Conservation (phyloP, 1,284 basidiomycete species). For the Papiliotrema laurentii region DNA sequence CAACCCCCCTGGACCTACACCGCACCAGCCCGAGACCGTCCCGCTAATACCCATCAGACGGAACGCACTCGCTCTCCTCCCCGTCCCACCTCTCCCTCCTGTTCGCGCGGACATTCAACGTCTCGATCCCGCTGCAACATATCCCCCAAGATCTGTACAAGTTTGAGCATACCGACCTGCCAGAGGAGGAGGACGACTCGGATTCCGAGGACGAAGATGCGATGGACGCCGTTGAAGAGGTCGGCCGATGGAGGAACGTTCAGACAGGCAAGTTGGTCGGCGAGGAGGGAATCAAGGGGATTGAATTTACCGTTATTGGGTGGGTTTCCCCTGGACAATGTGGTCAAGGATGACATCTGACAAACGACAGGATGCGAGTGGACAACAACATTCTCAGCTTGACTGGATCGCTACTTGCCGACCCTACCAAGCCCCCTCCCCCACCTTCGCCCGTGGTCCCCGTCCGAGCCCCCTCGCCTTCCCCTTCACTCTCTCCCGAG, state of each 20-base stretch:
- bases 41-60: constrained; percentile 54
- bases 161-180: constrained; percentile 65
- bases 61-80: constrained; percentile 81
- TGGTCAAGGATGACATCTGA: background rate
- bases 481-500: constrained; percentile 25
- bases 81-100: constrained; percentile 92
- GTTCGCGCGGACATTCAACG: constrained; percentile 92
- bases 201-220: constrained; percentile 34
- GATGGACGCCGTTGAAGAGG: constrained; percentile 25
- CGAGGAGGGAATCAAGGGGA: constrained; percentile 55
- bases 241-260: constrained; percentile 77
- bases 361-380: constrained; percentile 65
- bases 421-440: constrained; percentile 73
- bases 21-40: constrained; percentile 1
- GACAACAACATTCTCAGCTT: constrained; percentile 94
- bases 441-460: constrained; percentile 18
- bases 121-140: constrained; percentile 89
- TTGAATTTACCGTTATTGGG: constrained; percentile 90
- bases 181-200: constrained; percentile 28
- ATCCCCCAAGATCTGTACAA: constrained; percentile 76
- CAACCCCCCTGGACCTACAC: background rate
- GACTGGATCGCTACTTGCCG: constrained; percentile 77
- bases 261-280: constrained; percentile 68
- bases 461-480: constrained; percentile 12
- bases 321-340: constrained; percentile 45